Evolutionary conservation across 164 flowering plant species (phyloP), one percentile per base, ranked within the genome.

Genomic region (Dillenia turbinata): DNA sequence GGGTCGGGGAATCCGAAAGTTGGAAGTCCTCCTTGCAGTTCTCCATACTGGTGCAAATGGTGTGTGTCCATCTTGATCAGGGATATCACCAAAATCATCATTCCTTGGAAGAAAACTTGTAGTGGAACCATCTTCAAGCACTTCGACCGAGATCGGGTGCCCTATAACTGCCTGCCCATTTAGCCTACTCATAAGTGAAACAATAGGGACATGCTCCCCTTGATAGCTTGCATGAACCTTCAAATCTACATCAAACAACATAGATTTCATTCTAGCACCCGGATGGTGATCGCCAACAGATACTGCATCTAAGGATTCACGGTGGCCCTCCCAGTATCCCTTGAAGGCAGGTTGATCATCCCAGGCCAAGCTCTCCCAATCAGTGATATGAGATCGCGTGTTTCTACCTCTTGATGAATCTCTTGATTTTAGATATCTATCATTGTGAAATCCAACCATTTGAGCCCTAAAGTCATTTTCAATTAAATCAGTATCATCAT

Each of bases 161-260:
- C 99, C 99, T 19, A 94, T 68, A 40, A 91, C 89, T 65, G 97
- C 87, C 72, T 77, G 78, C 33, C 93, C 93, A 77, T 88, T 78
- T 59, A 83, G 68, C 71, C 82, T 78, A 70, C 99, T 91, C 87
- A 78, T 79, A 52, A 91, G 68, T 44, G 93, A 89, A 49, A 94
- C 84, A 58, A 88, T 75, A 17, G 97, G 97, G 49, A 89, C 96
- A 56, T 73, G 87, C 71, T 80, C 92, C 50, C 78, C 78, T 67
- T 79, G 85, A 67, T 81, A 77, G 61, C 79, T 83, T 56, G 79
- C 67, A 69, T 84, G 88, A 58, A 89, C 97, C 72, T 74, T 79
- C 69, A 94, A 58, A 67, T 88, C 90, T 49, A 91, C 99, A 51
- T 94, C 88, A 13, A 91, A 53, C 71, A 91, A 64, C 76, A 72